Evolutionary conservation across 768 basidiomycete species (phyloP).

Genomic region (Flagelloscypha sp.): DNA sequence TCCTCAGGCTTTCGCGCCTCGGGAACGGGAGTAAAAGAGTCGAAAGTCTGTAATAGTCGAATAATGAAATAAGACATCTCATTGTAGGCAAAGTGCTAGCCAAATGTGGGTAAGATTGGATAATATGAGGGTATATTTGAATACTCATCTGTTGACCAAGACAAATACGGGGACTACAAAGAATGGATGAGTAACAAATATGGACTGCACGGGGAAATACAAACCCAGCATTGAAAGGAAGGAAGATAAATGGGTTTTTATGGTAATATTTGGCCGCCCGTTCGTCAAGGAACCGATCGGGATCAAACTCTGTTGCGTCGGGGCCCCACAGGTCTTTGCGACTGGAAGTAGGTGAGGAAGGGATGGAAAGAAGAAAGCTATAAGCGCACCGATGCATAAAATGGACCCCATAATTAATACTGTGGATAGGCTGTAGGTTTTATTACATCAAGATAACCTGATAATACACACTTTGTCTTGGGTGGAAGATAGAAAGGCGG

Average conservation of each 20-base stretch:
- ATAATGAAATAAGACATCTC: slow-evolving; percentile 58
- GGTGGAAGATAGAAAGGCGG: slow-evolving; percentile 50
- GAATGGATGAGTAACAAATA: slow-evolving; percentile 35
- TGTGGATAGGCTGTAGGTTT: too few species aligned
- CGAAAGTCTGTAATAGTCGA: slow-evolving; percentile 49
- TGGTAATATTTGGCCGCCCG: slow-evolving; percentile 46
- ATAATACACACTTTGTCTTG: slow-evolving; percentile 32
- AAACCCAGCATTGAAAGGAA: neutral
- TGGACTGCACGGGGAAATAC: slow-evolving; percentile 12
- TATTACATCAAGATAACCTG: too few species aligned
- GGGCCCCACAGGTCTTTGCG: slow-evolving; percentile 60
- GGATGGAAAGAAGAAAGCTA: too few species aligned
- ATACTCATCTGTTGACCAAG: slow-evolving; percentile 37
- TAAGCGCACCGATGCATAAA: slow-evolving; percentile 61
- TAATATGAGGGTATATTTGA: neutral
- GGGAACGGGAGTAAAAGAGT: slow-evolving; percentile 32
- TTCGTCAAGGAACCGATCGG: slow-evolving; percentile 59
- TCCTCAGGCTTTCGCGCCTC: slow-evolving; percentile 36
- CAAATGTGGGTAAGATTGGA: slow-evolving; percentile 6
- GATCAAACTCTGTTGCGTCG: slow-evolving; percentile 57
- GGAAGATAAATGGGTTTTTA: slow-evolving; percentile 42
- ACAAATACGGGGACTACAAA: slow-evolving; percentile 43
- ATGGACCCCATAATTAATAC: slow-evolving; percentile 38
- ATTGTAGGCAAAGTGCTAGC: slow-evolving; percentile 52
- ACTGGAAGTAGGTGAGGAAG: too few species aligned